These are phyloP conservation scores for Penicillium sp. DNA, from an alignment of 2,329 filamentous ascomycete genomes.

Conservation along the genomic window DNA sequence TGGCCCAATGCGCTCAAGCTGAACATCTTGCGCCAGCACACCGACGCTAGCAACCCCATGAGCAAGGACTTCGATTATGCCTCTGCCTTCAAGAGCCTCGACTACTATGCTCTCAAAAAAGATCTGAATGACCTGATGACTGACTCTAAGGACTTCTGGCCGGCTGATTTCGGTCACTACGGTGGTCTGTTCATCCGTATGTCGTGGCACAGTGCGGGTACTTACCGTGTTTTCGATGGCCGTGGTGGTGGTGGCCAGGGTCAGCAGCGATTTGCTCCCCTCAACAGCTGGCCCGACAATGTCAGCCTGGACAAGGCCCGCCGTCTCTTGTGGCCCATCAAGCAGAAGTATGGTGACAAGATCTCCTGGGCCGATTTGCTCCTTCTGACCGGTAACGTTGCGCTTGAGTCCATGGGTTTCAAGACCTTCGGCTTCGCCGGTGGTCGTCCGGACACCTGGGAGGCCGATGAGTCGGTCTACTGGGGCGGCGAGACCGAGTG, in stretches of 20 bases:
- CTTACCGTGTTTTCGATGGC: constrained; percentile 72
- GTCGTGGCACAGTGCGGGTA: constrained; percentile 78
- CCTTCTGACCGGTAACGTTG: constrained; percentile 71
- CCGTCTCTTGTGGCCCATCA: constrained; percentile 75
- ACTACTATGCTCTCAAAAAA: constrained; percentile 71
- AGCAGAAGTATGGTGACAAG: constrained; percentile 81
- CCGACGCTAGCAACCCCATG: constrained; percentile 61
- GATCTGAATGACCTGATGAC: constrained; percentile 71
- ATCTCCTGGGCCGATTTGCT: constrained; percentile 77
- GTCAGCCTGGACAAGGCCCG: constrained; percentile 76
- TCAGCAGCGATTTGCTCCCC: constrained; percentile 75
- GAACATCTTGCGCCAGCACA: constrained; percentile 72
- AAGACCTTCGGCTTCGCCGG: constrained; percentile 71
- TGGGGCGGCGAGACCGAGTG: constrained; percentile 75
- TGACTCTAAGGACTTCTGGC: constrained; percentile 78
- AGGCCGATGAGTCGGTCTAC: constrained; percentile 73
- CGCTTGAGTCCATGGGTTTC: constrained; percentile 73
- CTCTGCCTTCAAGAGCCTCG: constrained; percentile 68
- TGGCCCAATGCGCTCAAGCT: constrained; percentile 69
- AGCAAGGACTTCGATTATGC: constrained; percentile 69
- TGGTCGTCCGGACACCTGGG: constrained; percentile 70
- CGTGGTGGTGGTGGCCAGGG: constrained; percentile 72
- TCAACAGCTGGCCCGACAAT: constrained; percentile 82
- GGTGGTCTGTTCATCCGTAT: constrained; percentile 77
- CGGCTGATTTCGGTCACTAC: constrained; percentile 78